Base-by-base conservation (phyloP, 345 rosid genomes). In the Eucalyptus viminalis region DNA sequence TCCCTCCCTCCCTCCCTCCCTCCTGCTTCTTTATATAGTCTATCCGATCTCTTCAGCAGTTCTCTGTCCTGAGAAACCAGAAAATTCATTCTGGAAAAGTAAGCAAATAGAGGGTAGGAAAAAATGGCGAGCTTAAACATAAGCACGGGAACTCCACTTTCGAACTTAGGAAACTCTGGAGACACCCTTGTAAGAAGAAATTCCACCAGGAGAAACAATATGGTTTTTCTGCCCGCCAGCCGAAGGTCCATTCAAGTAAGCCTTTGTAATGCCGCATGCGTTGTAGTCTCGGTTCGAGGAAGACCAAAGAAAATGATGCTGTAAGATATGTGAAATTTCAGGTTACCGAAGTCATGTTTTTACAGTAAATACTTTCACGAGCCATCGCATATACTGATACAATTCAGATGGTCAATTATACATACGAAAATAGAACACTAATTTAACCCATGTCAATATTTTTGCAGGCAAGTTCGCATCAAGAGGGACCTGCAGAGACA, bases 211-310 rank as follows among this genome's bases (percentile, higher is more conserved):
- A 76, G 11, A 76, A 43, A 24, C 29, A 76, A 76, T 0, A 7
- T 12, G 47, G 47, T 21, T 16, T 44, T 86, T 87, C 19, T 54
- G 24, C 89, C 8, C 13, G 1, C 86, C 15, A 22, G 24, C 37
- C 89, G 76, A 67, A 89, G 89, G 88, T 58, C 49, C 47, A 88
- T 89, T 89, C 92, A 86, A 50, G 93, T 91, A 76, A 76, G 85
- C 47, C 29, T 76, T 40, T 76, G 85, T 40, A 22, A 37, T 11
- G 29, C 0, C 0, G 85, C 47, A 40, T 40, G 85, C 85, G 6
- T 40, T 76, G 2, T 37, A 76, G 85, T 40, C 47, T 40, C 14
- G 5, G 85, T 76, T 76, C 47, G 21, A 22, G 29, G 85, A 3
- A 2, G 14, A 5, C 45, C 47, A 22, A 76, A 40, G 85, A 37